Base-by-base conservation (phyloP, 2,329 filamentous ascomycete species). In the Aspergillus ochraceoroseus region DNA sequence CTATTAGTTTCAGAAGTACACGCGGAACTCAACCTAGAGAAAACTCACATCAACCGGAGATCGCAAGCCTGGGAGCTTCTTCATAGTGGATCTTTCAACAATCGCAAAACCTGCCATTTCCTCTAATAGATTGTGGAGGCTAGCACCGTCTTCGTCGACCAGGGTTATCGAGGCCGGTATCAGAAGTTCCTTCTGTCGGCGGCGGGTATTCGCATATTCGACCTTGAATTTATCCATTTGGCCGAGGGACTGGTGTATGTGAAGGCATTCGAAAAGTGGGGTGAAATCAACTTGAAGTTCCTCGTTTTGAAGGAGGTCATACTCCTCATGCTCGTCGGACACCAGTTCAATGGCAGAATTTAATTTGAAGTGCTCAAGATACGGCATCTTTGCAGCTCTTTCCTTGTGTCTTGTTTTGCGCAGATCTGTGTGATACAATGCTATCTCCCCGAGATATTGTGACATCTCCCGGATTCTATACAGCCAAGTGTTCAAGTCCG, bases 331-430 rank as follows among this genome's bases (percentile, higher is more conserved):
- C 66, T 98, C 92, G 54, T 98, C 92, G 30, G 87, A 89, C 5
- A 96, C 89, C 31, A 96, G 74, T 65, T 98, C 92, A 50, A 96
- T 92, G 2, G 92, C 84, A 6, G 92, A 96, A 62, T 96, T 98
- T 19, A 98, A 70, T 59, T 87, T 94, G 70, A 95, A 95, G 52
- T 85, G 83, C 22, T 75, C 74, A 29, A 96, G 72, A 50, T 85
- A 88, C 0, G 79, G 71, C 45, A 88, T 81, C 13, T 80, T 75
- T 50, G 94, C 85, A 6, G 84, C 78, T 13, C 92, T 79, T 56
- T 94, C 83, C 59, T 88, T 85, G 57, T 94, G 87, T 35, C 90
- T 78, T 15, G 80, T 79, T 48, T 90, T 79, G 30, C 92, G 80
- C 60, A 94, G 78, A 55, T 95, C 85, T 0, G 92, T 98, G 58